Base-by-base conservation (phyloP, 2,329 filamentous ascomycete genomes). In the Cryphonectria naterciae region DNA sequence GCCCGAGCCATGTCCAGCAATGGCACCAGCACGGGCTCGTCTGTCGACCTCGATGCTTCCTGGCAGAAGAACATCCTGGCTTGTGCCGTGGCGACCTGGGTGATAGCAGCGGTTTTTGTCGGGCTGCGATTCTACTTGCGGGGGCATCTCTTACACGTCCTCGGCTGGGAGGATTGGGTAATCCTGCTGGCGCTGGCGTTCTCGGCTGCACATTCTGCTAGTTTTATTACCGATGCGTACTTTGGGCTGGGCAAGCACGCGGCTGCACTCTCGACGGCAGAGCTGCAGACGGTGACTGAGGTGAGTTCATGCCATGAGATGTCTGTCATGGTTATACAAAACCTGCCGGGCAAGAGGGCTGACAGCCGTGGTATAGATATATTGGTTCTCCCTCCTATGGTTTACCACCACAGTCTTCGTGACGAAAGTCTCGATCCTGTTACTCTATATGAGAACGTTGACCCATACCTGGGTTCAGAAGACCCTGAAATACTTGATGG, bases 121-220 rank as follows among this genome's bases (percentile, higher is more conserved):
- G 66, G 72, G 8, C 41, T 77, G 39, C 79, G 79, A 4, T 74
- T 81, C 54, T 80, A 78, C 56, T 78, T 79, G 37, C 72, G 79
- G 68, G 73, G 76, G 7, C 71, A 74, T 8, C 68, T 81, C 68
- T 77, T 80, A 58, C 78, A 77, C 70, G 76, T 79, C 58, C 77
- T 79, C 67, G 79, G 78, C 68, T 28, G 72, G 4, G 79, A 81
- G 65, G 79, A 81, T 69, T 80, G 79, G 75, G 74, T 77, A 5
- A 77, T 80, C 58, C 17, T 81, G n/a, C 69, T 77, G 37, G 74
- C 79, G 11, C 67, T 80, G 39, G 75, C 78, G n/a, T 73, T 73
- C 54, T 73, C 71, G 41, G 52, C 61, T 22, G 64, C 52, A 15
- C 41, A 71, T n/a, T 69, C 66, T 41, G 62, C 62, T n/a, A 60